Evolutionary conservation across 192 early-diverging fungal genomes (phyloP).

Genomic region (Coemansia sp.): DNA sequence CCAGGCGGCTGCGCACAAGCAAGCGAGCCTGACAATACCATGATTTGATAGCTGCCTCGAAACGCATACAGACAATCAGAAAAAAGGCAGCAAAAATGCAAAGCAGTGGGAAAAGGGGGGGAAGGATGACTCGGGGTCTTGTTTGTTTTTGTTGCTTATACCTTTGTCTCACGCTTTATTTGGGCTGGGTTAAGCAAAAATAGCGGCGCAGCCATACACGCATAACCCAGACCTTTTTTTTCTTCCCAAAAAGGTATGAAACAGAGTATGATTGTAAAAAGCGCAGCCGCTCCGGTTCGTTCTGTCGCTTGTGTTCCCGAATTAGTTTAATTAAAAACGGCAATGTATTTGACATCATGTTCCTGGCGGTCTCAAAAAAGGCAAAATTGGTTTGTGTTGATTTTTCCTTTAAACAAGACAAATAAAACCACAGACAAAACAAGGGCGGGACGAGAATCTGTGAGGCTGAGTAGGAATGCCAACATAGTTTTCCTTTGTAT

Average conservation of each 20-base stretch:
- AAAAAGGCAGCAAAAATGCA: background rate
- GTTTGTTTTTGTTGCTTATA: background rate
- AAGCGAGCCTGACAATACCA: no score
- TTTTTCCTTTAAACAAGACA: background rate
- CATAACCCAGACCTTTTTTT: background rate
- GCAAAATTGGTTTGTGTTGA: constrained; percentile 14
- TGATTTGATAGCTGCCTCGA: no score
- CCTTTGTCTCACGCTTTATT: background rate
- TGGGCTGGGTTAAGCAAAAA: background rate
- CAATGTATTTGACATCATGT: background rate
- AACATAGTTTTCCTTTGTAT: background rate
- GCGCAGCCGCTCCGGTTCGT: constrained; percentile 1
- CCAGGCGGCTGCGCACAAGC: no score
- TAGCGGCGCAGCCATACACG: background rate
- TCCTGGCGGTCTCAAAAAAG: constrained; percentile 4
- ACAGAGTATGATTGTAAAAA: background rate
- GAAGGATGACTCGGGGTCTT: background rate
- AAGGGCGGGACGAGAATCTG: background rate
- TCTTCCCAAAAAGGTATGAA: background rate
- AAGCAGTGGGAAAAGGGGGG: background rate
- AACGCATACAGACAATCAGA: background rate
- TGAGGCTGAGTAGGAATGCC: background rate
- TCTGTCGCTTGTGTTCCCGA: background rate
- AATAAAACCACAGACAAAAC: background rate
- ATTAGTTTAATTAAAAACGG: constrained; percentile 13